These are phyloP conservation scores for Falciphora oryzae DNA, from an alignment of 2,329 filamentous ascomycete species.

Conservation along the genomic window DNA sequence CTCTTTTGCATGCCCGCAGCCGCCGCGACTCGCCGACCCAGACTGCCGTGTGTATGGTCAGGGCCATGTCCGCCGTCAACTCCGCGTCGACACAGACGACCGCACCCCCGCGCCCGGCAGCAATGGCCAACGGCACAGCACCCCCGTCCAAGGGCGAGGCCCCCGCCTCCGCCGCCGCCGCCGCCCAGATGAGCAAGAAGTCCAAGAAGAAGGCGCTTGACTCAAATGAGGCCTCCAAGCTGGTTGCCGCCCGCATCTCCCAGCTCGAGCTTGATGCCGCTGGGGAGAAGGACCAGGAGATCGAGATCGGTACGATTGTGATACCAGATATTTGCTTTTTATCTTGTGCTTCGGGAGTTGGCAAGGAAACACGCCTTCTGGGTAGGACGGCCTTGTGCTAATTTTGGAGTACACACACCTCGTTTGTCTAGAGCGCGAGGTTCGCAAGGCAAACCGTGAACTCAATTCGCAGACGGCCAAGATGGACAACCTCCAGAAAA, in stretches of 20 bases:
- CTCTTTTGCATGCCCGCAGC: neutral
- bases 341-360: constrained; percentile 13
- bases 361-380: constrained; percentile 22
- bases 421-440: constrained; percentile 70
- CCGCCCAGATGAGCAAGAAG: constrained; percentile 52
- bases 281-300: constrained; percentile 90
- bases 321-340: neutral
- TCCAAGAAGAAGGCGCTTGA: constrained; percentile 83
- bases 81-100: constrained; percentile 26
- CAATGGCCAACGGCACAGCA: constrained; percentile 30
- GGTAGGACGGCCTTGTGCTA: neutral
- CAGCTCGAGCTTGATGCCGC: constrained; percentile 92
- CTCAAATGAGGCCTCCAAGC: constrained; percentile 82
- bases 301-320: constrained; percentile 72
- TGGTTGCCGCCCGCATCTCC: constrained; percentile 88
- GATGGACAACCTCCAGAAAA: constrained; percentile 86
- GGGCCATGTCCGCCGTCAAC: constrained; percentile 30
- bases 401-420: neutral
- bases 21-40: neutral
- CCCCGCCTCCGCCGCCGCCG: constrained; percentile 37
- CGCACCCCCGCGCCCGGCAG: constrained; percentile 17
- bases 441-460: constrained; percentile 89
- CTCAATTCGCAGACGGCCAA: constrained; percentile 83
- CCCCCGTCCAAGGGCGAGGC: constrained; percentile 29
- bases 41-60: constrained; percentile 1